Evolutionary conservation across 441 rosid species (phyloP).

Genomic region (Populus hybrid): DNA sequence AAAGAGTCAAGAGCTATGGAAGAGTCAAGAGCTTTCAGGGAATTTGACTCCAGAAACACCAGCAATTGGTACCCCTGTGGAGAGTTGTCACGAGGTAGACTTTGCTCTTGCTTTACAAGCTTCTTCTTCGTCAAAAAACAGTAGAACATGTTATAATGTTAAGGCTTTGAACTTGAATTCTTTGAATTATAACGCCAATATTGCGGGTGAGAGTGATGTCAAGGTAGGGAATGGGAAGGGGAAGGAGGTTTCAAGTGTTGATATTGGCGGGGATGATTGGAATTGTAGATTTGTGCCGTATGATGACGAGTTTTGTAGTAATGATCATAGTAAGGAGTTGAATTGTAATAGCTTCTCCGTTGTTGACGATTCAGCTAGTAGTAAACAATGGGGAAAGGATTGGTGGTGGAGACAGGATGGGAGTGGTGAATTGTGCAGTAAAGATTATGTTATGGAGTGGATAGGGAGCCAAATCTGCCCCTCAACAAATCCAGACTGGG

Average conservation of each 20-base stretch:
- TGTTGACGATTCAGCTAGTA: slow-evolving; percentile 38
- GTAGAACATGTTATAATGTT: slow-evolving; percentile 50
- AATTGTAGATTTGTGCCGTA: slow-evolving; percentile 50
- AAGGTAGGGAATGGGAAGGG: slow-evolving; percentile 54
- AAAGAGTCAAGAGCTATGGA: slow-evolving; percentile 65
- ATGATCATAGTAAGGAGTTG: slow-evolving; percentile 60
- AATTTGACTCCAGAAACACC: slow-evolving; percentile 57
- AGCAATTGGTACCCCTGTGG: slow-evolving; percentile 59
- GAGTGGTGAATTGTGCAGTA: slow-evolving; percentile 84
- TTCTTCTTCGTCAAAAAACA: slow-evolving; percentile 78
- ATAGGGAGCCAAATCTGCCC: slow-evolving; percentile 92
- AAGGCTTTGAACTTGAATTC: slow-evolving; percentile 54
- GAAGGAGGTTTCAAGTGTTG: slow-evolving; percentile 56
- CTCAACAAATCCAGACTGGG: slow-evolving; percentile 69
- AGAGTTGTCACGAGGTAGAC: slow-evolving; percentile 70
- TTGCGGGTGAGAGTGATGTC: slow-evolving; percentile 42
- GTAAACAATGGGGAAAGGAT: slow-evolving; percentile 92
- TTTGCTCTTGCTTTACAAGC: slow-evolving; percentile 94
- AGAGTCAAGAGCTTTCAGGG: slow-evolving; percentile 62
- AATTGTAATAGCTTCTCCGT: slow-evolving; percentile 34
- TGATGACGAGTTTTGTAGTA: slow-evolving; percentile 46
- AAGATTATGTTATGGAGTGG: slow-evolving; percentile 97
- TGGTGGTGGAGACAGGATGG: slow-evolving; percentile 99
- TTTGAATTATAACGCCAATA: slow-evolving; percentile 35
- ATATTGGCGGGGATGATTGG: slow-evolving; percentile 57